Evolutionary conservation across 306 rosid species (phyloP).

Genomic region (Cyclanthera cordifolia): DNA sequence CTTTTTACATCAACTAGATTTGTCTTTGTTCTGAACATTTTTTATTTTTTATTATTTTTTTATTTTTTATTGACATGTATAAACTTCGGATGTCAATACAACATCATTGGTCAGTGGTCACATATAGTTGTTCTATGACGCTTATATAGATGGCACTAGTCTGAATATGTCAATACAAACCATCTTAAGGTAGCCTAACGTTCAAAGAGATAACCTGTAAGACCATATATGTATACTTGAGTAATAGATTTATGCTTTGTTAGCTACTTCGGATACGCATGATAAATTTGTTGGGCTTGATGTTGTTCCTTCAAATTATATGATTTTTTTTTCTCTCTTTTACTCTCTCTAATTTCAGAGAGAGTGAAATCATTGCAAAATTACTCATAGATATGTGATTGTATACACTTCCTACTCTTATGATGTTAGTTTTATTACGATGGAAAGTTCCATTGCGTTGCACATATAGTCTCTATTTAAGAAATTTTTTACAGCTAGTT

Average conservation of each 20-base stretch:
- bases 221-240: no score
- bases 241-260: no score
- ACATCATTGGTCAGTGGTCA: neutral
- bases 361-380: no score
- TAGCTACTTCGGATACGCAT: no score
- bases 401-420: neutral
- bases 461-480: neutral
- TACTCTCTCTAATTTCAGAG: no score
- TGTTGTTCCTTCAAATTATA: no score
- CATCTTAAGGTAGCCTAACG: no score
- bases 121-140: neutral
- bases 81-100: neutral
- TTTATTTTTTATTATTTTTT: no score
- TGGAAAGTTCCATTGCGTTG: neutral
- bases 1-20: neutral
- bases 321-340: no score
- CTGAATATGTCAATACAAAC: neutral
- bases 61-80: neutral
- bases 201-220: no score
- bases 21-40: neutral
- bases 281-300: no score
- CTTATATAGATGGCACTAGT: neutral
- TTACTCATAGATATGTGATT: no score
- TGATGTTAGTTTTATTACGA: neutral
- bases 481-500: neutral